Conservation (phyloP, 2,329 filamentous ascomycete species). For the Neodidymelliopsis sp. region DNA sequence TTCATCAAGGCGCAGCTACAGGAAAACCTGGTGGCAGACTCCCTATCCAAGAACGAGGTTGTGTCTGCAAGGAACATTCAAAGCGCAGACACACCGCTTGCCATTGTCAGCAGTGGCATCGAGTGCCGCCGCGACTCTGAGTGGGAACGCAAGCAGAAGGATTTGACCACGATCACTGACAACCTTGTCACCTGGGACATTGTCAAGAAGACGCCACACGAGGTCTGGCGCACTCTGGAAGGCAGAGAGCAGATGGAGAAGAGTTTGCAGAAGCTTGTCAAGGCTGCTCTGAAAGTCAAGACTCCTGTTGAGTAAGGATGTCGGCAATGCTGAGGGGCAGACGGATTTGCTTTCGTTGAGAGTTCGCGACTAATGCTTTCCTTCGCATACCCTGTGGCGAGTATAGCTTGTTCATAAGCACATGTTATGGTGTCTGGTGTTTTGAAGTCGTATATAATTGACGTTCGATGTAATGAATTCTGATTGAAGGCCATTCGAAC, state of each 20-base stretch:
- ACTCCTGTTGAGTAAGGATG: not conserved
- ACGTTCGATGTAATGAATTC: not conserved
- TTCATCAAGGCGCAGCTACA: conserved; percentile 90
- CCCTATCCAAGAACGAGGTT: conserved; percentile 84
- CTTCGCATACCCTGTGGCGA: conserved; percentile 18
- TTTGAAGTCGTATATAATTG: conserved; percentile 10
- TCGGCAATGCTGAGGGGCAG: too few relatives aligned
- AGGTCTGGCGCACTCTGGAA: conserved; percentile 80
- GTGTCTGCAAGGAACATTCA: conserved; percentile 81
- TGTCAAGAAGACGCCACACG: conserved; percentile 81
- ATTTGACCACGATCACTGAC: conserved; percentile 79
- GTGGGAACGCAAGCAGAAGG: conserved; percentile 87
- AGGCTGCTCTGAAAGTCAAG: conserved; percentile 34
- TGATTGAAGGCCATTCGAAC: too few relatives aligned
- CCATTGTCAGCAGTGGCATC: conserved; percentile 82
- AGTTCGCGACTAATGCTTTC: not conserved
- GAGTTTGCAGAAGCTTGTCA: conserved; percentile 74
- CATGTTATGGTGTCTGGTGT: conserved; percentile 7
- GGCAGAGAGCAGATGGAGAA: conserved; percentile 80
- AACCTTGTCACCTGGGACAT: conserved; percentile 86
- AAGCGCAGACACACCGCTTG: conserved; percentile 74
- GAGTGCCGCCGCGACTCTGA: conserved; percentile 69
- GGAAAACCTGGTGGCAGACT: conserved; percentile 86
- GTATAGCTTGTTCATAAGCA: conserved; percentile 8
- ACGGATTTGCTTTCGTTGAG: not conserved